These are phyloP conservation scores for Arbutus unedo DNA, from an alignment of 148 eudicot genomes.

Conservation along the genomic window DNA sequence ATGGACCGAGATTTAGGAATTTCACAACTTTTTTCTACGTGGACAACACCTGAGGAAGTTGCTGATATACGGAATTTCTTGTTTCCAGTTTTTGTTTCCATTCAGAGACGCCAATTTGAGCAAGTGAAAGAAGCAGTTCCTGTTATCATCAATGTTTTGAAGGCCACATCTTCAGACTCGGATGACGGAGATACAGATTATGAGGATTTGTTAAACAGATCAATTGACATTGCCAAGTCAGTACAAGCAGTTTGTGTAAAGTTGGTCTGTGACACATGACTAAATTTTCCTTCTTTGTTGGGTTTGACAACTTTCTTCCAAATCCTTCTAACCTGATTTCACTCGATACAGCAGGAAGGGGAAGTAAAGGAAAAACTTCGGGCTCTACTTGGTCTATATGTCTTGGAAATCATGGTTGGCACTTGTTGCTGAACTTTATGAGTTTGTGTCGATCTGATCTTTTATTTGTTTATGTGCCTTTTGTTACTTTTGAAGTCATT, in stretches of 20 bases:
- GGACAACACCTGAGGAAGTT: neutral
- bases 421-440: constrained; percentile 15
- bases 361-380: constrained; percentile 44
- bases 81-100: constrained; percentile 51
- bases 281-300: neutral
- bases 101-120: constrained; percentile 74
- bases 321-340: constrained; percentile 17
- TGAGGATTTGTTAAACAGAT: constrained; percentile 51
- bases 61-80: neutral
- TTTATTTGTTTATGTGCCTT: constrained; percentile 3
- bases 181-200: constrained; percentile 47
- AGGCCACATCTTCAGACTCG: constrained; percentile 41
- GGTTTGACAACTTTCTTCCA: constrained; percentile 11
- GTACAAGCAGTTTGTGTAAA: constrained; percentile 51
- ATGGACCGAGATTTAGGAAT: neutral
- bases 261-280: constrained; percentile 56
- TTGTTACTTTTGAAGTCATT: neutral
- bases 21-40: neutral
- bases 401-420: constrained; percentile 71
- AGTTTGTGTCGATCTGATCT: constrained; percentile 11
- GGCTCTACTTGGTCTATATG: constrained; percentile 68
- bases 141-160: constrained; percentile 55
- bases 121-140: constrained; percentile 73
- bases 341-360: constrained; percentile 50
- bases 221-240: constrained; percentile 55